Conservation (phyloP, 2,329 filamentous ascomycete species). For the Akanthomyces lecanii region DNA sequence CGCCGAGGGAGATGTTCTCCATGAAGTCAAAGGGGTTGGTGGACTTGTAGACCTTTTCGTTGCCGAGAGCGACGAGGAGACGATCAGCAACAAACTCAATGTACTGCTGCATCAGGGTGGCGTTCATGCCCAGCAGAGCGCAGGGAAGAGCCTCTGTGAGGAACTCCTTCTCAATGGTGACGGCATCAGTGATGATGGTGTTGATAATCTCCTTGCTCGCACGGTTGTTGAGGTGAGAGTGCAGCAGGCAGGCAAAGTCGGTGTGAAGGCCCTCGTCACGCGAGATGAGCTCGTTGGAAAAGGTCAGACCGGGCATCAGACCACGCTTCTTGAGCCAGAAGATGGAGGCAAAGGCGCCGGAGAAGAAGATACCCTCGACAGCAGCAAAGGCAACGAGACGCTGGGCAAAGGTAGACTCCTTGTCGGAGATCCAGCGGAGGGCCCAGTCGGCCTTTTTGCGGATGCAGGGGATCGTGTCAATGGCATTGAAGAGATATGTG, state of each 20-base stretch:
- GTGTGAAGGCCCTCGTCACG: constrained; percentile 99
- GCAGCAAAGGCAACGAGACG: constrained; percentile 95
- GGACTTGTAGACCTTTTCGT: constrained; percentile 87
- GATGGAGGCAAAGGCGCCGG: constrained; percentile 95
- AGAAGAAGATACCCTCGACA: constrained; percentile 99
- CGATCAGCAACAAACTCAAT: constrained; percentile 99
- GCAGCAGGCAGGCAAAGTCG: constrained; percentile 95
- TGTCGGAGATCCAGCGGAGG: constrained; percentile 88
- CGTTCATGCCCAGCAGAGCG: constrained; percentile 94
- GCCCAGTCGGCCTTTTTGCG: constrained; percentile 99
- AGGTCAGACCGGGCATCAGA: constrained; percentile 96
- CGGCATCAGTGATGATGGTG: constrained; percentile 90
- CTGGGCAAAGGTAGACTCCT: constrained; percentile 89
- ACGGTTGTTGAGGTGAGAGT: constrained; percentile 94
- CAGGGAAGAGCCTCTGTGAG: constrained; percentile 91
- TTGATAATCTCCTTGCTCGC: constrained; percentile 76
- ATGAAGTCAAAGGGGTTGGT: constrained; percentile 99
- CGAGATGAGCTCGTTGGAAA: constrained; percentile 99
- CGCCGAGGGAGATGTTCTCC: constrained; percentile 98
- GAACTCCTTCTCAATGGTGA: constrained; percentile 95
- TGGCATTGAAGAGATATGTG: constrained; percentile 93
- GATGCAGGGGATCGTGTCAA: constrained; percentile 98
- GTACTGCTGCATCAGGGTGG: constrained; percentile 97
- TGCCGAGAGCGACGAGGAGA: constrained; percentile 86
- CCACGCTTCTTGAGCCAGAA: constrained; percentile 99